Evolutionary conservation across 1,139 yeast species (phyloP), one percentile per base, ranked within the genome.

Genomic region (Geotrichum europaeum): DNA sequence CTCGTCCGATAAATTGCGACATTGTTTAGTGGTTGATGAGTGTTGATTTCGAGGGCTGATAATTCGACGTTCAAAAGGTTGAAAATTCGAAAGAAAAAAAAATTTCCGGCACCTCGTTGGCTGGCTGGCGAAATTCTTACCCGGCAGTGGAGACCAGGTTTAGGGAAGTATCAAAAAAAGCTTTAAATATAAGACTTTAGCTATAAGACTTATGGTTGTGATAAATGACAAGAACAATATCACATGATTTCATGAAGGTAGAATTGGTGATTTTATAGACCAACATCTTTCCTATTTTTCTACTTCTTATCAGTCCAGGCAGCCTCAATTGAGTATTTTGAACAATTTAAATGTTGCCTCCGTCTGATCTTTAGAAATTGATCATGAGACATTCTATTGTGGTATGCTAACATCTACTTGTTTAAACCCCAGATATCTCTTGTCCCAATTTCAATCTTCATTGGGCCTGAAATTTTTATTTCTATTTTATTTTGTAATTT

Each of bases 1-100:
- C 76, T 70, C 74, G 72, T 67, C 78, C 78, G 12, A 74, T 53
- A 62, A 72, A 70, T 63, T 74, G 77, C n/a, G 78, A 74, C 78
- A 75, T 75, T 49, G 34, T 15, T 51, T 10, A n/a, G 18, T 40
- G 20, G 22, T 40, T 40, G 47, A 40, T 40, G 47, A 40, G 47
- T 3, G 9, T n/a, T 40, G 47, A 15, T 40, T 40, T 15, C 20
- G 47, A 40, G 47, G 20, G 47, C 18, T 40, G 47, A 7, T 40
- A 18, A 40, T 40, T 40, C 47, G 20, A 13, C 20, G n/a, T 15
- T 40, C 47, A 40, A 40, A 7, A 15, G 47, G 47, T 40, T 40
- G 47, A n/a, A 40, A 40, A 40, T 7, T 40, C 47, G n/a, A 40
- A 40, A 40, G 18, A 40, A 36, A 36, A 36, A 36, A 40, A 40